Evolutionary conservation across 2,329 filamentous ascomycete species (phyloP), one percentile per base, ranked within the genome.

Genomic region (Akanthomyces muscarius): DNA sequence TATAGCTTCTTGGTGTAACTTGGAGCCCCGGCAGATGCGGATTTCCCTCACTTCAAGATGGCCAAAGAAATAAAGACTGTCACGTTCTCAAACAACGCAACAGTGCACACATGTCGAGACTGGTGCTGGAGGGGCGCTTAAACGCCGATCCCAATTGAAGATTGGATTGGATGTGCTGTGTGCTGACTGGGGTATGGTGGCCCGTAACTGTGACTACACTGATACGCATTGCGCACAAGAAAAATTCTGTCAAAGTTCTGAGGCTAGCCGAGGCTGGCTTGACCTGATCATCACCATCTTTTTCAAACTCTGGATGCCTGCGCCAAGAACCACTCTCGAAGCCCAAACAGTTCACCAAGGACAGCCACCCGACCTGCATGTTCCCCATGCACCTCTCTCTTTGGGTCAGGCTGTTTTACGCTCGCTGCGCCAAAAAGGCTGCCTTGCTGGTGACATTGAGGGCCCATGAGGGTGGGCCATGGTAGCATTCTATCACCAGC

Each of bases 71-170:
- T 28, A 21, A 7, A 28, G 21, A 23, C 23, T n/a, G 52, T 8
- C 28, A 45, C 47, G 25, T 50, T 36, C 44, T 36, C 42, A 51
- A 21, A 60, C 57, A 52, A 48, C 36, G 28, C 38, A 44, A 5
- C 18, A 16, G 47, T 25, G 36, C 50, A 61, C 58, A 61, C 58
- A 61, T 54, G 50, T 54, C 50, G 25, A 36, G 23, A 52, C 14
- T 33, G 28, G 28, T 45, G 28, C 41, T 10, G 42, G 30, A 28
- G 6, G 38, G 18, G 16, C 13, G n/a, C 38, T 44, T 51, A 25
- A 21, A 61, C 50, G 58, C n/a, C 58, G 58, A 61, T 61, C 58
- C 38, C 58, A 61, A 61, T 52, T 61, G 50, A 61, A 47, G 36
- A 33, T 25, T 52, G 47, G 45, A 53, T 13, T 33, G 28, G 50